Evolutionary conservation across 2,329 filamentous ascomycete species (phyloP), one percentile per base, ranked within the genome.

Genomic region (Grosmannia serpens): DNA sequence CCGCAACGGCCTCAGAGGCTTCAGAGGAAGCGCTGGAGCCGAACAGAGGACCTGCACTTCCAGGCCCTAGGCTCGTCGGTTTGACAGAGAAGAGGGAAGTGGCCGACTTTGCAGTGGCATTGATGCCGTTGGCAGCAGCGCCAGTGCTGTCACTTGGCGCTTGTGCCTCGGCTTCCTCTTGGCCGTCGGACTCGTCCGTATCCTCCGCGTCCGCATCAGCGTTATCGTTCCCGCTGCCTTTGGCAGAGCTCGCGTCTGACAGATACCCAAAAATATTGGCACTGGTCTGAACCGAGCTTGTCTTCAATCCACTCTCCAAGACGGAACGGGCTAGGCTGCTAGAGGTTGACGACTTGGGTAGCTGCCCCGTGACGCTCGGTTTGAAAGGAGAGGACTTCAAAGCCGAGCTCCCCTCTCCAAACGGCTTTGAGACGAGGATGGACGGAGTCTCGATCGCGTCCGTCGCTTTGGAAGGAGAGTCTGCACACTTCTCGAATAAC

Each of bases 211-310:
- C 74, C 22, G 69, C 72, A 60, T 75, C 71, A 4, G 67, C 74
- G 47, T 74, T 70, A 59, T 75, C 74, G 41, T 74, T 72, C 1
- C 76, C 77, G 62, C 80, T 83, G 55, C 76, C 80, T 67, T 79
- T 80, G 47, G 75, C 72, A 17, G 78, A 80, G 63, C 79, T 81
- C 35, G 71, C 73, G 64, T 82, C 80, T 1, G 81, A 84, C 9
- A 85, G 73, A 63, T 84, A 79, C 27, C 76, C 77, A 65, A 86
- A 86, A 55, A 84, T 83, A 65, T 85, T 83, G 65, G 83, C 84
- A 17, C 22, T 31, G 52, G 33, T 56, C 29, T 41, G 64, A n/a
- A 44, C 57, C 1, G 63, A 15, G 20, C 53, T 60, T 10, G 63
- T 44, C 57, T 67, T 67, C 24, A 64, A 56, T 20, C 61, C 63